phyloP scores from a whole-genome alignment of 768 basidiomycete species.

The Postia placenta region DNA sequence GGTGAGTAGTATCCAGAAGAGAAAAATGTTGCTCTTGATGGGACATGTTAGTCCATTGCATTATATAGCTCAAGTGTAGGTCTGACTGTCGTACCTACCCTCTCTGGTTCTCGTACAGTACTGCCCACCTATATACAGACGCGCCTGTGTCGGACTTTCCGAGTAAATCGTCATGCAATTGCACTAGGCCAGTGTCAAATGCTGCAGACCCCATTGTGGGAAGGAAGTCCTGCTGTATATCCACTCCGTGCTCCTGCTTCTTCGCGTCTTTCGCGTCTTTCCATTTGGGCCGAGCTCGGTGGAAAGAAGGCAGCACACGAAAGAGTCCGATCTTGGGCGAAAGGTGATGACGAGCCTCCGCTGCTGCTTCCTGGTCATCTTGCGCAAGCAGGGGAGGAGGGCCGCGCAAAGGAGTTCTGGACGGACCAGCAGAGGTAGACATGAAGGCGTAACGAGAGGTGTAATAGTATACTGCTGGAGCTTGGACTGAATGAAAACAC shows the following conservation, averaged over 20 bases:
- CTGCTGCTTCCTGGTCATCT: not conserved
- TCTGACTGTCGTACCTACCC: conserved; percentile 56
- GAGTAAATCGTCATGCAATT: conserved; percentile 6
- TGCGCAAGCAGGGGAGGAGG: conserved; percentile 28
- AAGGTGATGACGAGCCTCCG: not conserved
- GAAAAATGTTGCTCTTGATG: conserved; percentile 53
- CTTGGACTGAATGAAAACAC: not conserved
- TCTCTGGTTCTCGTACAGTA: conserved; percentile 79
- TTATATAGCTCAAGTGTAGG: not conserved
- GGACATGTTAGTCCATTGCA: not conserved
- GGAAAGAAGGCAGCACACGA: not conserved
- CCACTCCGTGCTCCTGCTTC: not conserved
- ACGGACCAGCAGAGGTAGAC: conserved; percentile 12
- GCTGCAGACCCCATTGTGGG: not conserved
- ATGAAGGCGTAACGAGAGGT: not conserved
- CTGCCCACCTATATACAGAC: conserved; percentile 69
- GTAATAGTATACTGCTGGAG: not conserved
- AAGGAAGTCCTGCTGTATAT: not conserved
- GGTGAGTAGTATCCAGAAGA: conserved; percentile 69
- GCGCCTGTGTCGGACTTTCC: conserved; percentile 19
- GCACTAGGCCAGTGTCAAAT: conserved; percentile 4
- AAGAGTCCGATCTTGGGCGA: not conserved
- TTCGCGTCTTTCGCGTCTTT: not conserved
- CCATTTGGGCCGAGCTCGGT: not conserved
- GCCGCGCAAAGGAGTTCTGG: conserved; percentile 11